Percentiles rank a stretch among this genome's conserved stretches.
phyloP scores from a whole-genome alignment of 371 early-diverging fungal genomes.

The Actinomortierella ambigua region DNA sequence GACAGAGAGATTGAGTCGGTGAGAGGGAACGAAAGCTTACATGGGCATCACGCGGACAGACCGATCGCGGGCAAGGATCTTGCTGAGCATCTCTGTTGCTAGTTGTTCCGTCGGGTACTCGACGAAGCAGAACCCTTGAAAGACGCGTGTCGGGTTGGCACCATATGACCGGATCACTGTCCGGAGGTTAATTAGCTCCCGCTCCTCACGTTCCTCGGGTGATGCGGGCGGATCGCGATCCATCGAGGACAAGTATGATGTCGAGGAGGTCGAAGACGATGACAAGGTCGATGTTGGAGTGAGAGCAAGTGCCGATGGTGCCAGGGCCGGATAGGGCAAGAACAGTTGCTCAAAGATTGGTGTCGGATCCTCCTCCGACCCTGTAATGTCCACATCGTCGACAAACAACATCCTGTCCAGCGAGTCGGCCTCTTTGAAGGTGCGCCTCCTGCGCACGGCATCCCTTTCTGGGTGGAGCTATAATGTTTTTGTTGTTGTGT shows the following conservation, averaged over 20 bases:
- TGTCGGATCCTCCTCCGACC: constrained; percentile 27
- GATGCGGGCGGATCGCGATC: neutral
- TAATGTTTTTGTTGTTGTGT: neutral
- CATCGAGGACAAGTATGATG: no score
- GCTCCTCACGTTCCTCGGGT: neutral
- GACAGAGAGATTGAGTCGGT: neutral
- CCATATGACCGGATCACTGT: constrained; percentile 39
- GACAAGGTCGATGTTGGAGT: constrained; percentile 1
- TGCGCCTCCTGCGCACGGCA: constrained; percentile 18
- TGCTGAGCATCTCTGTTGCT: constrained; percentile 22
- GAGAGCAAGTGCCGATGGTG: neutral
- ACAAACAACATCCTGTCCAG: constrained; percentile 37
- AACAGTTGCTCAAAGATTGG: constrained; percentile 23
- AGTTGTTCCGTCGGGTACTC: constrained; percentile 29
- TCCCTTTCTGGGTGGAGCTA: constrained; percentile 35
- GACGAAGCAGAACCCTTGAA: constrained; percentile 43
- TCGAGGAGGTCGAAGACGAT: neutral
- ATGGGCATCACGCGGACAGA: constrained; percentile 46
- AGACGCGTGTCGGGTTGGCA: constrained; percentile 36
- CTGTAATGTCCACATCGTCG: constrained; percentile 37
- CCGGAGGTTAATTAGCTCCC: constrained; percentile 16
- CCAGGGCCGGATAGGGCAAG: constrained; percentile 15
- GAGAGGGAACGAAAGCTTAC: no score
- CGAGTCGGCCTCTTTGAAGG: constrained; percentile 26
- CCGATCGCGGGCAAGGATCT: constrained; percentile 36